phyloP scores from a whole-genome alignment of 805 yeast species.

The Suhomyces sp. region DNA sequence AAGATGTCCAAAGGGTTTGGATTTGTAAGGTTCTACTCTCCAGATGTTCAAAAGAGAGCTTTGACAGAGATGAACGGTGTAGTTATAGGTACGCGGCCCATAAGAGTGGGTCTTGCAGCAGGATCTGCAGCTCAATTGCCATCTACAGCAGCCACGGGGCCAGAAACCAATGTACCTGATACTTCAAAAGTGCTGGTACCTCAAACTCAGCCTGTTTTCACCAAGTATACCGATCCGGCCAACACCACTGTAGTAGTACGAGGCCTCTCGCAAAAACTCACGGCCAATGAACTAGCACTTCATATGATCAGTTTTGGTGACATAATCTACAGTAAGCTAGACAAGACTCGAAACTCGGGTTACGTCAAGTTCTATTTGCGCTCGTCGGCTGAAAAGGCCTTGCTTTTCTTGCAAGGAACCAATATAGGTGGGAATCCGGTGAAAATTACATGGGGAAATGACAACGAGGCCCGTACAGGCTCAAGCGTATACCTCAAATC shows the following conservation, averaged over 20 bases:
- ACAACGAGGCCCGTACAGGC: constrained; percentile 9
- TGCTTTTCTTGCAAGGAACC: constrained; percentile 31
- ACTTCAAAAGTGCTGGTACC: constrained; percentile 20
- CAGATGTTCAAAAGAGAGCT: constrained; percentile 68
- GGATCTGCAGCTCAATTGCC: constrained; percentile 23
- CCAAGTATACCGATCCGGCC: constrained; percentile 72
- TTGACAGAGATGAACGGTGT: constrained; percentile 79
- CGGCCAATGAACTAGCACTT: constrained; percentile 59
- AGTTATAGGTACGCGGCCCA: constrained; percentile 67
- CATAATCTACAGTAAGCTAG: constrained; percentile 23
- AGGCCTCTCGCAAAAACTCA: constrained; percentile 57
- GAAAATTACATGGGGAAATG: constrained; percentile 32
- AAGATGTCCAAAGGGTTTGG: constrained; percentile 83
- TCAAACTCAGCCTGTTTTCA: constrained; percentile 53
- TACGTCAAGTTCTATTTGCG: constrained; percentile 28
- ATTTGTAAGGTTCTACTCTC: constrained; percentile 72
- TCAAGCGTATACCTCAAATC: not conserved
- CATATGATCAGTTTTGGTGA: constrained; percentile 67
- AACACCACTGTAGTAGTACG: constrained; percentile 75
- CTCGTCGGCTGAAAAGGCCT: constrained; percentile 36
- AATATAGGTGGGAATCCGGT: constrained; percentile 28
- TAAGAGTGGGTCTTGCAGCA: constrained; percentile 59
- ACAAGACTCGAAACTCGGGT: constrained; percentile 21
- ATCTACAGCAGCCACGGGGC: constrained; percentile 15
- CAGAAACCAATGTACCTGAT: constrained; percentile 10